Conservation (phyloP, 148 eudicot genomes). For the Cornus suecica region DNA sequence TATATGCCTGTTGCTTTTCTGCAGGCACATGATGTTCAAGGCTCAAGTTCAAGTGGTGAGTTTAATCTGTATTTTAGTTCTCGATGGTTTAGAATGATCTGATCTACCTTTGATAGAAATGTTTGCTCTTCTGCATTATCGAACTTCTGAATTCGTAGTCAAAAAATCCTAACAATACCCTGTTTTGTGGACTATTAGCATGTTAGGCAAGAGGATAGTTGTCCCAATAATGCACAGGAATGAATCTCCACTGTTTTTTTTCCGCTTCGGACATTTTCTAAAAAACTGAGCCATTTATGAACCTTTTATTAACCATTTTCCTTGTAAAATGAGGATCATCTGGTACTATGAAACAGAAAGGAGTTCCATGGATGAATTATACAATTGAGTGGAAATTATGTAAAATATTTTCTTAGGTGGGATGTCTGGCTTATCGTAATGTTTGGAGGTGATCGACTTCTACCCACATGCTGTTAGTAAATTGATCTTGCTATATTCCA, state of each 20-base stretch:
- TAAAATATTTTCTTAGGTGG: neutral
- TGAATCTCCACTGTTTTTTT: neutral
- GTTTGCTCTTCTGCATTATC: neutral
- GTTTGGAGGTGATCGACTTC: neutral
- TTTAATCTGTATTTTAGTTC: constrained; percentile 12
- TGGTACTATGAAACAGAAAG: neutral
- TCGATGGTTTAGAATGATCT: constrained; percentile 9
- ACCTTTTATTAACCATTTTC: neutral
- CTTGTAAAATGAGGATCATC: neutral
- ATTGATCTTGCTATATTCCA: neutral
- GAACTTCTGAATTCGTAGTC: neutral
- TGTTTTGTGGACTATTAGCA: constrained; percentile 7
- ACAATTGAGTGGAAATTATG: neutral
- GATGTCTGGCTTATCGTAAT: neutral
- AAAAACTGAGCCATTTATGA: neutral
- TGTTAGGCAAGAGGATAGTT: neutral
- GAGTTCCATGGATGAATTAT: neutral
- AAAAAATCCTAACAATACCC: neutral
- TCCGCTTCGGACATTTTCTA: neutral
- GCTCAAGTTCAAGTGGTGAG: constrained; percentile 49
- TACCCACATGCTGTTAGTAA: neutral
- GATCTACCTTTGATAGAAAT: constrained; percentile 6
- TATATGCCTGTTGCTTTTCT: constrained; percentile 18
- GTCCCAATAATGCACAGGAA: neutral
- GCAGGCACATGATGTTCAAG: constrained; percentile 45